Base-by-base conservation (phyloP, 148 eudicot genomes). In the Cornus florida region DNA sequence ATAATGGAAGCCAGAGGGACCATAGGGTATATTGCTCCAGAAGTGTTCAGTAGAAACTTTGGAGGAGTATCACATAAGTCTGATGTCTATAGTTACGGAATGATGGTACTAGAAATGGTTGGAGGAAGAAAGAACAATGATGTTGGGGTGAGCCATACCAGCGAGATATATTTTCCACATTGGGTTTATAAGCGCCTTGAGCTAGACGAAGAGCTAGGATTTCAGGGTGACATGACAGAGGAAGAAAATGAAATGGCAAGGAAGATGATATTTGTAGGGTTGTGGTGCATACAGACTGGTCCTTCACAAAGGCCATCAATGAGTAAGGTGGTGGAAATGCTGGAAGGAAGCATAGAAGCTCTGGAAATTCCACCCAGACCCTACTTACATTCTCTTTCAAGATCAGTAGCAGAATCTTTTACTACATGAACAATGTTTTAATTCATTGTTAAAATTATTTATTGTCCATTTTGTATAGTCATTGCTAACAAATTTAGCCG, bases 261-360 rank as follows among this genome's bases (percentile, higher is more conserved):
- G 77, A 75, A 66, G 60, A 65, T 76, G 60, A 65, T 76, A 12
- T 1, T 76, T 7, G 78, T 76, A 14, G 78, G 71, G 11, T 43
- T 76, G 70, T 76, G 78, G 77, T 74, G 77, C 68, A 74, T 74
- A 57, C 77, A 74, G 20, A 74, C 46, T 3, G 31, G 60, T 74
- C 78, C 78, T 23, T 76, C 59, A 13, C 69, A 76, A 9, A 8
- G 78, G 32, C 70, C 78, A 23, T 22, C 78, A 11, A 76, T 65
- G 57, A 24, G 35, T 28, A 76, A 22, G 39, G 78, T 76, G 33
- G n/a, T 76, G 8, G 78, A 76, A 16, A 76, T 76, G 78, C 24
- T 76, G 60, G 78, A 76, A 33, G 78, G 78, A 10, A 22, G 38
- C 33, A 38, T 43, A 19, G 33, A 76, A 8, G 57, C 69, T 12